These are phyloP conservation scores for Aegilops speltoides DNA, from an alignment of 176 grass and related monocot species.

Conservation along the genomic window DNA sequence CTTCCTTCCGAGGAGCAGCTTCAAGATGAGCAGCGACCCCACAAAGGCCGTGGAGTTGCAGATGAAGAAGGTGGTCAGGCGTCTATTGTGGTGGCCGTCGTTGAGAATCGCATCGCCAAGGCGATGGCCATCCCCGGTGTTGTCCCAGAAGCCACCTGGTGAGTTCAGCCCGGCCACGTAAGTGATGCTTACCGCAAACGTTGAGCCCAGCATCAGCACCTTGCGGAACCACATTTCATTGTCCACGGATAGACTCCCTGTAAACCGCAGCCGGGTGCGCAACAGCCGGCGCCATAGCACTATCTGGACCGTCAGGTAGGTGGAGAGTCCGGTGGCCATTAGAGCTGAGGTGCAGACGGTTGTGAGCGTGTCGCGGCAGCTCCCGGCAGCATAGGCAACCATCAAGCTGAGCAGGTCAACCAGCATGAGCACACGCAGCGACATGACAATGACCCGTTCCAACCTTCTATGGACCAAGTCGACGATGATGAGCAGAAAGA, in stretches of 20 bases:
- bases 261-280: no score
- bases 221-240: no score
- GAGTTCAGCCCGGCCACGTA: no score
- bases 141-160: not conserved
- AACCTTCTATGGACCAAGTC: not conserved
- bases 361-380: not conserved
- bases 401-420: conserved; percentile 17
- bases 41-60: conserved; percentile 29
- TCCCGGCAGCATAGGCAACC: not conserved
- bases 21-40: conserved; percentile 18
- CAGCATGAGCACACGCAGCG: not conserved
- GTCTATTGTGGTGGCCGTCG: no score
- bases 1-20: not conserved
- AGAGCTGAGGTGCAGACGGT: not conserved
- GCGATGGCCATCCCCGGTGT: fast-evolving
- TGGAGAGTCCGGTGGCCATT: not conserved
- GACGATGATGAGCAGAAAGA: not conserved
- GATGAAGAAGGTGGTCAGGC: not conserved
- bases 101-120: not conserved
- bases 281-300: no score
- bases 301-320: not conserved
- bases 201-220: not conserved
- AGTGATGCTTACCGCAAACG: no score
- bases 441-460: fast-evolving
- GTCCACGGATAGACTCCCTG: no score